phyloP scores from a whole-genome alignment of 768 basidiomycete species.

The Podaxis sp. region DNA sequence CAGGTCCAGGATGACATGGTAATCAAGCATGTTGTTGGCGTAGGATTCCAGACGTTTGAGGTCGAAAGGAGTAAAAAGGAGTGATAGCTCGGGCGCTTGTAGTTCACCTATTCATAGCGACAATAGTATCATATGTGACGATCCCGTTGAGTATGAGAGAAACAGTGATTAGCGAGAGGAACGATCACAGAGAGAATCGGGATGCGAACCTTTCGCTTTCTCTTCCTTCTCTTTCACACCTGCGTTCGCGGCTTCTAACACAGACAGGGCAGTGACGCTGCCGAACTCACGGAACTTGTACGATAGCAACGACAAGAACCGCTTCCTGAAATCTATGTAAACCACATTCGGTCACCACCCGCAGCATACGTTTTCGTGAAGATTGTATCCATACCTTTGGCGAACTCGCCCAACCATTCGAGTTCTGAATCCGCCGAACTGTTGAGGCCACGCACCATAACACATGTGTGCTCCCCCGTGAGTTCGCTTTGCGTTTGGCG shows the following conservation, averaged over 20 bases:
- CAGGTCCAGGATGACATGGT: constrained; percentile 93
- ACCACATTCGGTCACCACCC: not conserved
- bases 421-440: constrained; percentile 61
- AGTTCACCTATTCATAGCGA: constrained; percentile 26
- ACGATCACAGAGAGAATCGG: not conserved
- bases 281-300: constrained; percentile 96
- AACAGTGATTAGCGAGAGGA: not conserved
- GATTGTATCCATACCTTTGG: constrained; percentile 55
- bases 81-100: constrained; percentile 43
- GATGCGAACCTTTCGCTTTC: constrained; percentile 29
- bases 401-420: constrained; percentile 88
- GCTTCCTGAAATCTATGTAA: constrained; percentile 81
- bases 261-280: constrained; percentile 80
- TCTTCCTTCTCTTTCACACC: constrained; percentile 48
- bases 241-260: constrained; percentile 80
- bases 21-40: constrained; percentile 93
- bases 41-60: constrained; percentile 95
- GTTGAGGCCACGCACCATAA: constrained; percentile 89
- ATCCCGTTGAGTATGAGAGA: not conserved
- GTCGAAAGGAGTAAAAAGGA: constrained; percentile 86
- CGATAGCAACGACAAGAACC: constrained; percentile 87
- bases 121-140: not conserved
- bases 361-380: not conserved
- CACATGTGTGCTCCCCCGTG: constrained; percentile 94
- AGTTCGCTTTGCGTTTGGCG: constrained; percentile 93